Evolutionary conservation across 129 eudicot genomes (phyloP).

Genomic region (Chrysanthemum makinoi): DNA sequence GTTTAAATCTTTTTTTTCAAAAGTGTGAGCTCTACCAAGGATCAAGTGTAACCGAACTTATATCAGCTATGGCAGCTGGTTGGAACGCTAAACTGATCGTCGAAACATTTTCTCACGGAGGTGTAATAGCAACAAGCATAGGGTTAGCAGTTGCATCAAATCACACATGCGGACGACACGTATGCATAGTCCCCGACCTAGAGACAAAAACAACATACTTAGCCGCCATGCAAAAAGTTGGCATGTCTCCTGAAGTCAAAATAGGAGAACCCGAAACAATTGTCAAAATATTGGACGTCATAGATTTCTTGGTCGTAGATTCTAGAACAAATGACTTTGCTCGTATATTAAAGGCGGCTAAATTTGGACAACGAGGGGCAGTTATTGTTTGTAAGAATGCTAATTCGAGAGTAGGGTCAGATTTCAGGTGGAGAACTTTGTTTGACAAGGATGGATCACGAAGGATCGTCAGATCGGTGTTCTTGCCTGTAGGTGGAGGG

Average conservation of each 20-base stretch:
- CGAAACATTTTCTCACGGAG: conserved; percentile 60
- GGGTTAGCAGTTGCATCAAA: conserved; percentile 59
- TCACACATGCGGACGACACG: conserved; percentile 66
- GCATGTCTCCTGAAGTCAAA: conserved; percentile 41
- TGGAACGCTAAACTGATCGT: conserved; percentile 65
- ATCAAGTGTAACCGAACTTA: conserved; percentile 60
- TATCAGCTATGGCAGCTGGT: conserved; percentile 92
- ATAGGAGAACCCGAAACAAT: conserved; percentile 52
- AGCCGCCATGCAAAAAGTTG: conserved; percentile 29
- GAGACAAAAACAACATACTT: conserved; percentile 35
- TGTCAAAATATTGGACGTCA: conserved; percentile 32
- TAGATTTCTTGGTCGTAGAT: conserved; percentile 68
- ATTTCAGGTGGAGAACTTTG: conserved; percentile 51
- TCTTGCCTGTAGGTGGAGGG: conserved; percentile 74
- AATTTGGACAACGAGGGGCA: conserved; percentile 65
- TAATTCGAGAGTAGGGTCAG: conserved; percentile 30
- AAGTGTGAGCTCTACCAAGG: conserved; percentile 53
- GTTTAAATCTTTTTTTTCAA: neutral
- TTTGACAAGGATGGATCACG: conserved; percentile 50
- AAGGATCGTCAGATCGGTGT: conserved; percentile 58
- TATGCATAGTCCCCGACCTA: conserved; percentile 58
- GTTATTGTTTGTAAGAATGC: conserved; percentile 75
- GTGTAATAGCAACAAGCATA: conserved; percentile 38
- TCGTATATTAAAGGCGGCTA: conserved; percentile 47
- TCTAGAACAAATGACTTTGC: conserved; percentile 34